Base-by-base conservation (phyloP, 2,329 filamentous ascomycete species). In the Exophiala lecanii-corni region DNA sequence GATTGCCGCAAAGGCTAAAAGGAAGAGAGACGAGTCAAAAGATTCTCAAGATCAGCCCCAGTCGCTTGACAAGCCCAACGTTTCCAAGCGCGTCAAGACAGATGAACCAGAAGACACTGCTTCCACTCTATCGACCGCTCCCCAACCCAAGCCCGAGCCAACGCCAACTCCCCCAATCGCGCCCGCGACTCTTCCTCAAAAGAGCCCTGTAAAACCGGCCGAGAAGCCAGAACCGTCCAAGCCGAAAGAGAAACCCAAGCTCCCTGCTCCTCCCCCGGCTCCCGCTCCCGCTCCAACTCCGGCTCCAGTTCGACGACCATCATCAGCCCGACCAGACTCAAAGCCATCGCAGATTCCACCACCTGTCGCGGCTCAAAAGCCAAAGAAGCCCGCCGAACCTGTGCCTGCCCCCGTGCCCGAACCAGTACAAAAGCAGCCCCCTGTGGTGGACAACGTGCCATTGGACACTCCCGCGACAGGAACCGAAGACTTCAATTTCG, bases 401-500 rank as follows among this genome's bases (percentile, higher is more conserved):
- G 19, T 19, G 6, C 6, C 39, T n/a, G 5, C 19, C 15, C 21
- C 35, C 19, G 9, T 17, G 21, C 33, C 42, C 18, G n/a, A 43
- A 16, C 23, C 6, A 56, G 61, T 6, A 59, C 39, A 43, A 31
- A 50, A 36, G 25, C 45, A 39, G 18, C 42, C 35, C 41, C 20
- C 19, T 20, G 41, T 44, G 17, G 23, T 38, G 23, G 47, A 57
- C 23, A 49, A 47, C 26, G 47, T 36, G 40, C 58, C 44, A 13
- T 61, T 62, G 54, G 47, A 55, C 28, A 51, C 56, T 17, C 48
- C 59, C 23, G 55, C 51, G 16, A 36, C 50, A 5, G 46, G 43
- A 2, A 55, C 55, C 10, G 62, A 63, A 12, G 65, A 65, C 2
- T 58, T 69, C 45, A 65, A 65, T 34, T 68, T 69, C 41, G 63